phyloP scores from a whole-genome alignment of 495 filamentous ascomycete species.

The Trichoderma erinaceum region DNA sequence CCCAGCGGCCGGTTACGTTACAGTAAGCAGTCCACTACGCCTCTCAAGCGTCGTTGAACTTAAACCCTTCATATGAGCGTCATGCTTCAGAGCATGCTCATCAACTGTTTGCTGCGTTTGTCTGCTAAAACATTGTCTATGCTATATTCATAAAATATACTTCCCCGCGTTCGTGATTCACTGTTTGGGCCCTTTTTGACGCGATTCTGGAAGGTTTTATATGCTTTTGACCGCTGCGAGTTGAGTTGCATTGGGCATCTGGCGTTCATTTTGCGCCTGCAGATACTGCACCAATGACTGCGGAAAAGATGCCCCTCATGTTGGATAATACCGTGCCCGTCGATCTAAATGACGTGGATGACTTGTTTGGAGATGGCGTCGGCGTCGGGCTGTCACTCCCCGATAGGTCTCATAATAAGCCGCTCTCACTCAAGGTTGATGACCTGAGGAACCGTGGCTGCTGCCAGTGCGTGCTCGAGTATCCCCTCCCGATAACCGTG shows the following conservation, averaged over 20 bases:
- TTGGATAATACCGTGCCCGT: slow-evolving; percentile 55
- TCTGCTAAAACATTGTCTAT: background rate
- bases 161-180: background rate
- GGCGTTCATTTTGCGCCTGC: background rate
- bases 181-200: background rate
- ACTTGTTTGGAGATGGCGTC: slow-evolving; percentile 69
- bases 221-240: background rate
- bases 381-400: slow-evolving; percentile 51
- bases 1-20: background rate
- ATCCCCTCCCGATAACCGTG: background rate
- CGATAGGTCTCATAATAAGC: slow-evolving; percentile 51
- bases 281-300: slow-evolving; percentile 16
- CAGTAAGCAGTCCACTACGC: background rate
- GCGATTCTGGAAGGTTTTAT: background rate
- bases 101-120: background rate
- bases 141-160: background rate
- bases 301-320: slow-evolving; percentile 32
- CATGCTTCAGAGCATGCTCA: background rate
- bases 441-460: slow-evolving; percentile 74
- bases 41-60: background rate
- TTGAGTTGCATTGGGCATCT: background rate
- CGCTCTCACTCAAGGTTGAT: slow-evolving; percentile 65
- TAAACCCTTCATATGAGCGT: slow-evolving; percentile 11
- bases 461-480: slow-evolving; percentile 60
- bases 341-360: slow-evolving; percentile 60